These are phyloP conservation scores for Polytrichum formosum DNA, from an alignment of 225 moss, liverwort and hornwort species.

Conservation along the genomic window DNA sequence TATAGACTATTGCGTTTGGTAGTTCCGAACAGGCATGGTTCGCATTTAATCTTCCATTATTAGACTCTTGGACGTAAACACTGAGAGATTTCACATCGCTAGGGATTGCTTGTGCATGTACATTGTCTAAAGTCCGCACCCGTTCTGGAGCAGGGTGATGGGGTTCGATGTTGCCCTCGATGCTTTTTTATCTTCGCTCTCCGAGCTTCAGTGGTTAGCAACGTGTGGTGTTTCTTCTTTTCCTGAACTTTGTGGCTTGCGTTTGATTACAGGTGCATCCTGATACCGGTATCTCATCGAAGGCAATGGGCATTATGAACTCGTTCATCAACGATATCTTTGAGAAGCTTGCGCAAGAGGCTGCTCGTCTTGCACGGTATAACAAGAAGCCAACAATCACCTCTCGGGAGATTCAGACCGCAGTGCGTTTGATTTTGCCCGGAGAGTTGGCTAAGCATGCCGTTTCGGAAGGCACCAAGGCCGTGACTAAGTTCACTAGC, in stretches of 20 bases:
- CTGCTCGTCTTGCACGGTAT: slow-evolving; percentile 30
- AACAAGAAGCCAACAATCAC: slow-evolving; percentile 45
- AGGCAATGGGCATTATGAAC: slow-evolving; percentile 43
- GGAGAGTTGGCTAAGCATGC: slow-evolving; percentile 43
- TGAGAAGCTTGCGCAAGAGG: slow-evolving; percentile 38
- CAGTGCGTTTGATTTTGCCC: slow-evolving; percentile 34
- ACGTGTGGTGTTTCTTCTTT: background rate
- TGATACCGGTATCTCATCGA: slow-evolving; percentile 37
- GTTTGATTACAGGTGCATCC: slow-evolving; percentile 20
- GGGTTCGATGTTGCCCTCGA: too few relatives aligned
- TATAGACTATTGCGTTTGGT: too few relatives aligned
- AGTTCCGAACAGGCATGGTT: too few relatives aligned
- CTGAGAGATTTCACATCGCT: too few relatives aligned
- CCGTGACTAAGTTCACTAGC: slow-evolving; percentile 37
- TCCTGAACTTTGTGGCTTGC: background rate
- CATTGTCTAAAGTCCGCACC: too few relatives aligned
- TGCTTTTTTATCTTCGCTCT: too few relatives aligned
- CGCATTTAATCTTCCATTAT: too few relatives aligned
- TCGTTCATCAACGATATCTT: slow-evolving; percentile 40
- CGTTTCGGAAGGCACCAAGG: slow-evolving; percentile 36
- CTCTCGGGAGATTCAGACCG: slow-evolving; percentile 38
- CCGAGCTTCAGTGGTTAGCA: too few relatives aligned
- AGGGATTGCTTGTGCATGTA: too few relatives aligned
- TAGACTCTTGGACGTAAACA: too few relatives aligned
- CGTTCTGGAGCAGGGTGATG: too few relatives aligned